phyloP scores from a whole-genome alignment of 331 rosid genomes.

The Quercus phellos region DNA sequence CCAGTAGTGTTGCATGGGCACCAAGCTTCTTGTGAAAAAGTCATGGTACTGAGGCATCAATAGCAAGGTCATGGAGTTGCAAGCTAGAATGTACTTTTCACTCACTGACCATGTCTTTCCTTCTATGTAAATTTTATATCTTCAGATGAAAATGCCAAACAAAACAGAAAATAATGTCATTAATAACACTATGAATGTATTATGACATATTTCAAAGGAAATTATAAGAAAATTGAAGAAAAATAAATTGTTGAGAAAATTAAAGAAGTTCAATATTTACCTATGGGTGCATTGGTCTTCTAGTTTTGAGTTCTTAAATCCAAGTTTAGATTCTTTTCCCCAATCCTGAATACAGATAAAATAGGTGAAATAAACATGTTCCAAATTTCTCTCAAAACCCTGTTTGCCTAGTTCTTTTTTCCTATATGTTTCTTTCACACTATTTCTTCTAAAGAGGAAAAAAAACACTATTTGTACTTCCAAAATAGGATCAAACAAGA shows the following conservation, averaged over 20 bases:
- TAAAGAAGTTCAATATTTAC: slow-evolving; percentile 15
- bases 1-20: slow-evolving; percentile 69
- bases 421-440: no score
- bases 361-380: no score
- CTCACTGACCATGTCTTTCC: slow-evolving; percentile 86
- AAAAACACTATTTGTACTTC: no score
- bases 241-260: neutral
- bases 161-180: neutral
- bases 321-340: slow-evolving; percentile 35
- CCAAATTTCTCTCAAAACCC: no score
- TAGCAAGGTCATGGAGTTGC: slow-evolving; percentile 71
- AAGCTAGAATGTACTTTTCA: slow-evolving; percentile 74
- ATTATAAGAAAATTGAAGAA: neutral
- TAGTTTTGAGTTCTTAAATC: slow-evolving; percentile 46
- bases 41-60: slow-evolving; percentile 52
- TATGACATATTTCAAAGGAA: no score
- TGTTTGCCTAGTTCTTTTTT: no score
- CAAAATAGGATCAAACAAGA: no score
- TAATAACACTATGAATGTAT: neutral
- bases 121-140: slow-evolving; percentile 74
- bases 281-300: slow-evolving; percentile 73
- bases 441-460: no score
- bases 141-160: neutral
- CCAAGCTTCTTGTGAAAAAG: slow-evolving; percentile 64
- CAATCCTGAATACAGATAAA: slow-evolving; percentile 44